Conservation (phyloP, 2,329 filamentous ascomycete genomes). For the Neoscytalidium dimidiatum region DNA sequence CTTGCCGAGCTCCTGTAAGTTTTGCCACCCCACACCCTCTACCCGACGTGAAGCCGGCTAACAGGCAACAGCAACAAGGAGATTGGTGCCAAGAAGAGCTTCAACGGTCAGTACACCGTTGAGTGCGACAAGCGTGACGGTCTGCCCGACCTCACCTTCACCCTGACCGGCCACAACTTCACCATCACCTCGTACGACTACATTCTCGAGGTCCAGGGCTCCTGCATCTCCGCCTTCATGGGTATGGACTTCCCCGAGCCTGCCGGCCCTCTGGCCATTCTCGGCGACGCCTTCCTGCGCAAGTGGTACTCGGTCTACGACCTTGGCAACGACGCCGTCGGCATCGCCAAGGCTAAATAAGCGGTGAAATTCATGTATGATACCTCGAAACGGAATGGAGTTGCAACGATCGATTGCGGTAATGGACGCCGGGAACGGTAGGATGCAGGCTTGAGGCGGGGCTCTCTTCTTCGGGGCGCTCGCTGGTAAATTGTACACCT, state of each 20-base stretch:
- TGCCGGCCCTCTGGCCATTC: slow-evolving; percentile 87
- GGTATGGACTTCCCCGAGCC: slow-evolving; percentile 85
- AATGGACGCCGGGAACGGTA: background rate
- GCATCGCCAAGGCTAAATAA: slow-evolving; percentile 82
- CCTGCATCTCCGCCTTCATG: slow-evolving; percentile 97
- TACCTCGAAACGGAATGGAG: background rate
- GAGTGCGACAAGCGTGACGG: slow-evolving; percentile 82
- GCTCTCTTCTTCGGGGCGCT: background rate
- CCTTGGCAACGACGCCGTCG: slow-evolving; percentile 83
- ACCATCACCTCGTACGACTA: slow-evolving; percentile 87
- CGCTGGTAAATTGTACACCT: background rate
- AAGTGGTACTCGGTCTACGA: slow-evolving; percentile 97
- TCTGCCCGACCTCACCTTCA: slow-evolving; percentile 91
- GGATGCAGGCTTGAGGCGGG: background rate
- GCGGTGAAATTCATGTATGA: slow-evolving; percentile 4
- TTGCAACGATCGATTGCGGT: slow-evolving; percentile 1
- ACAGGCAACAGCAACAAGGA: slow-evolving; percentile 69
- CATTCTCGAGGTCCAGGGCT: slow-evolving; percentile 91
- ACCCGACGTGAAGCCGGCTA: background rate
- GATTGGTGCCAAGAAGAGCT: slow-evolving; percentile 97
- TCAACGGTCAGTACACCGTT: slow-evolving; percentile 93
- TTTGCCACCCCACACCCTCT: background rate
- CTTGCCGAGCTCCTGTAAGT: slow-evolving; percentile 84
- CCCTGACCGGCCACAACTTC: slow-evolving; percentile 88
- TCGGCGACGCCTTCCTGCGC: slow-evolving; percentile 81